Evolutionary conservation across 2,329 filamentous ascomycete species (phyloP).

Genomic region (Colletotrichum gigasporum): DNA sequence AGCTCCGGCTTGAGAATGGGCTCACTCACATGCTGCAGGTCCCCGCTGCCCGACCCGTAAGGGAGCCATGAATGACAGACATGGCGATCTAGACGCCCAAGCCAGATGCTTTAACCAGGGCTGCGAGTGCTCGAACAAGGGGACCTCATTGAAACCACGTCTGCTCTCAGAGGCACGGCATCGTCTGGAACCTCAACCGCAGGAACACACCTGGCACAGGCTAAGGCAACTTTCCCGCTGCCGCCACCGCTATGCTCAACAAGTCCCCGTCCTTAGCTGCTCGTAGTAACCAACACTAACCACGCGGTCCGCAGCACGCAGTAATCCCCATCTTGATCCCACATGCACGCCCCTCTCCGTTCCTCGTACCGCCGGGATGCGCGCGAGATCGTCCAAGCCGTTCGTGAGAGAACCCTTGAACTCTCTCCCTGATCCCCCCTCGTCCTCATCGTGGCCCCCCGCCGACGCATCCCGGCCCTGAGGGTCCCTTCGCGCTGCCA

Average conservation of each 20-base stretch:
- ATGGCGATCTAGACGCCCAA: not conserved
- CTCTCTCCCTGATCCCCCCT: slow-evolving; percentile 7
- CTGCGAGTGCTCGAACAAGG: slow-evolving; percentile 24
- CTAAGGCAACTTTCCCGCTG: not conserved
- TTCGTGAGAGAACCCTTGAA: slow-evolving; percentile 22
- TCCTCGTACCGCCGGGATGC: slow-evolving; percentile 2
- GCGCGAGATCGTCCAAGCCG: slow-evolving; percentile 20
- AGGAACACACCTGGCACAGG: not conserved
- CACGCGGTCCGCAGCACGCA: no score
- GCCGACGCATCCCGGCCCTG: slow-evolving; percentile 16
- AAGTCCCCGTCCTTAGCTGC: not conserved
- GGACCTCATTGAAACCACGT: slow-evolving; percentile 22
- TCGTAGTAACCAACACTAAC: no score
- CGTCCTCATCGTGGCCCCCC: not conserved
- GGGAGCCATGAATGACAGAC: slow-evolving; percentile 2
- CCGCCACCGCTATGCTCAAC: not conserved
- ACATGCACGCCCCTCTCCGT: slow-evolving; percentile 4
- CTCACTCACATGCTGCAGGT: slow-evolving; percentile 26
- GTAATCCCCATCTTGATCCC: not conserved
- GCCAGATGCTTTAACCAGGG: not conserved
- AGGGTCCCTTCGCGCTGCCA: slow-evolving; percentile 15
- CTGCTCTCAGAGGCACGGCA: slow-evolving; percentile 17
- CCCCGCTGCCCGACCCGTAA: slow-evolving; percentile 21
- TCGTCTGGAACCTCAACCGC: slow-evolving; percentile 15
- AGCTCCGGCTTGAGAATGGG: slow-evolving; percentile 5